Evolutionary conservation across 768 basidiomycete species (phyloP).

Genomic region (Arthromyces matolae): DNA sequence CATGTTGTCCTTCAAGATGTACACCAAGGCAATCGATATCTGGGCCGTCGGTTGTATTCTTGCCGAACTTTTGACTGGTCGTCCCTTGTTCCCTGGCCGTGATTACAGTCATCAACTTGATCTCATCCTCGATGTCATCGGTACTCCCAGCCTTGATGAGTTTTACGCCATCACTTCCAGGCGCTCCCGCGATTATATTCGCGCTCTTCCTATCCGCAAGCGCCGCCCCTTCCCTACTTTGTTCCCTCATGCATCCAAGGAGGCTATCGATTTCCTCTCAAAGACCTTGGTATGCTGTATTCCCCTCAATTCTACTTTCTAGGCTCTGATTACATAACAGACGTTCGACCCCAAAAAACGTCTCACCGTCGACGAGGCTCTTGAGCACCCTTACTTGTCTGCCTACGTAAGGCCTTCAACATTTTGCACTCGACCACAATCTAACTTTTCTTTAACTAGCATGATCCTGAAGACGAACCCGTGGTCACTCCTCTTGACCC

Average conservation of each 20-base stretch:
- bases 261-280: conserved; percentile 64
- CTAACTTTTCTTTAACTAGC: conserved; percentile 67
- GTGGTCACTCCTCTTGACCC: conserved; percentile 74
- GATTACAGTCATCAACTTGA: conserved; percentile 96
- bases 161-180: conserved; percentile 95
- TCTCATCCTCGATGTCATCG: conserved; percentile 93
- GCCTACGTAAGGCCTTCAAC: conserved; percentile 79
- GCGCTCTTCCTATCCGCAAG: conserved; percentile 92
- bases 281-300: conserved; percentile 63
- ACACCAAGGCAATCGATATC: conserved; percentile 92
- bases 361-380: conserved; percentile 88
- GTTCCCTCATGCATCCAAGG: conserved; percentile 87
- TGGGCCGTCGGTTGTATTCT: conserved; percentile 88
- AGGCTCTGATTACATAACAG: no score
- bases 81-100: conserved; percentile 93
- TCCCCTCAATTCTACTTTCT: no score
- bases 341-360: conserved; percentile 98
- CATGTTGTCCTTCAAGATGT: conserved; percentile 99
- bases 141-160: conserved; percentile 94
- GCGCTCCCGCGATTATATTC: conserved; percentile 91
- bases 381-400: conserved; percentile 90
- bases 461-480: conserved; percentile 90
- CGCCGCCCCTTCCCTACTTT: conserved; percentile 74
- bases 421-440: conserved; percentile 84
- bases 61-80: conserved; percentile 93